Percentiles rank a stretch among this genome's conserved stretches.
Conservation (phyloP, 331 rosid species). For the Phaseolus coccineus region DNA sequence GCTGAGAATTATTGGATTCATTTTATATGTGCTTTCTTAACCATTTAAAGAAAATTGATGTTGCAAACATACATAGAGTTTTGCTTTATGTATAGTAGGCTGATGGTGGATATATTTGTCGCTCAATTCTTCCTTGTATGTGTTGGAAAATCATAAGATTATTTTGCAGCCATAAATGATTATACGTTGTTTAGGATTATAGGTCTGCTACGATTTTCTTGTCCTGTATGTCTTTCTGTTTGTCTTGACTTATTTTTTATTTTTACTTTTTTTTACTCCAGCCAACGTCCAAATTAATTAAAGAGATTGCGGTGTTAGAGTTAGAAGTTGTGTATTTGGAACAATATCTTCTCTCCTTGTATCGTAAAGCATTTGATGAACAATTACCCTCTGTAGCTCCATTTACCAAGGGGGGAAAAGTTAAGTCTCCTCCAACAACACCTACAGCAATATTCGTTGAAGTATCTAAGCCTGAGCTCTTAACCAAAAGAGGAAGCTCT, state of each 20-base stretch:
- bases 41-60: constrained; percentile 7
- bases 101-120: neutral
- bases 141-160: neutral
- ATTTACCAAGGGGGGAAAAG: constrained; percentile 54
- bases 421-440: constrained; percentile 54
- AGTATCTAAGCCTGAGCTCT: constrained; percentile 47
- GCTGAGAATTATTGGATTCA: neutral
- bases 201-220: constrained; percentile 18
- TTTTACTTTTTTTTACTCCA: constrained; percentile 52
- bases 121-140: constrained; percentile 18
- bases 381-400: constrained; percentile 57
- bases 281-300: constrained; percentile 83
- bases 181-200: constrained; percentile 7
- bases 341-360: constrained; percentile 81
- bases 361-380: constrained; percentile 83
- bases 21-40: neutral
- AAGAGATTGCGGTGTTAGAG: constrained; percentile 80
- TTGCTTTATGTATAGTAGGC: constrained; percentile 1
- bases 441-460: constrained; percentile 53
- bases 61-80: constrained; percentile 1
- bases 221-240: constrained; percentile 14
- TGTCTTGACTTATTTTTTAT: constrained; percentile 11
- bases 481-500: constrained; percentile 54
- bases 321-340: constrained; percentile 87
- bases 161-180: neutral